These are phyloP conservation scores for Epichloe bromicola DNA, from an alignment of 2,329 filamentous ascomycete species.

Conservation along the genomic window DNA sequence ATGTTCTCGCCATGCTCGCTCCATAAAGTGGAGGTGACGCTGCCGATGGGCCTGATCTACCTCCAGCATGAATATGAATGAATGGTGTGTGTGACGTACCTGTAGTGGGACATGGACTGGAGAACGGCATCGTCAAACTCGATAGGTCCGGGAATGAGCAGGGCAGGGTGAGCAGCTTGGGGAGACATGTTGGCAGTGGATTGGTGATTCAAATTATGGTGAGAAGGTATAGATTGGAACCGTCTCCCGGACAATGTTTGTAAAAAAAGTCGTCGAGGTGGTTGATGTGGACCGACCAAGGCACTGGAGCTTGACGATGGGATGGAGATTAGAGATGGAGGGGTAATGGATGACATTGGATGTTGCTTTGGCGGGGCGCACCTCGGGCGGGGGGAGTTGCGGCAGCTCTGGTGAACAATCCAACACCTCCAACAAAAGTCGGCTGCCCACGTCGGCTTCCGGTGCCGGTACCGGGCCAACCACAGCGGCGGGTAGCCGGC, in stretches of 20 bases:
- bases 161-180: conserved; percentile 50
- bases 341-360: conserved; percentile 3
- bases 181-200: conserved; percentile 39
- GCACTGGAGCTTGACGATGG: background rate
- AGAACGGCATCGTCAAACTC: conserved; percentile 97
- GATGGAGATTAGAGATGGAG: background rate
- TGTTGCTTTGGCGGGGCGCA: conserved; percentile 1
- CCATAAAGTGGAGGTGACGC: background rate
- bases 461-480: background rate
- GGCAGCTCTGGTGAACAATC: background rate
- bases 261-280: background rate
- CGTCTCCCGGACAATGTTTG: background rate
- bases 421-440: background rate
- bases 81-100: conserved; percentile 34
- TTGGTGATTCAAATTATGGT: background rate
- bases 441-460: background rate
- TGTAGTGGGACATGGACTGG: conserved; percentile 88
- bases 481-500: background rate
- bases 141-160: conserved; percentile 94
- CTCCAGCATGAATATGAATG: no score
- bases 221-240: background rate
- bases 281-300: conserved; percentile 1
- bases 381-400: background rate
- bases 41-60: background rate
- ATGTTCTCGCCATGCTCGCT: background rate